phyloP scores from a whole-genome alignment of 2,329 filamentous ascomycete genomes.

The Fusarium neocosmosporiellum region DNA sequence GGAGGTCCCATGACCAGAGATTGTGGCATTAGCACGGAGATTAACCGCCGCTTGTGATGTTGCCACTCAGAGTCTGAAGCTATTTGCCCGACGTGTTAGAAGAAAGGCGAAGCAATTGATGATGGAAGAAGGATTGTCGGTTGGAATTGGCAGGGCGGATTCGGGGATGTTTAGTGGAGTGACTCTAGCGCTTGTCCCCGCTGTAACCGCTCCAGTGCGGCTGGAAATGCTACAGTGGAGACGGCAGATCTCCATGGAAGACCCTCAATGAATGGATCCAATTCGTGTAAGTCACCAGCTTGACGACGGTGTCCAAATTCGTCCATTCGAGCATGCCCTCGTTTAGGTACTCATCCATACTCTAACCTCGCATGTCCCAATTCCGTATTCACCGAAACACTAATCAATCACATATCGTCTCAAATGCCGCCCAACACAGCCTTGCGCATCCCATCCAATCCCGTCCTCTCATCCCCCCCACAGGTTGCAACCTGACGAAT shows the following conservation, averaged over 20 bases:
- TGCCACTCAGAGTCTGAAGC: background rate
- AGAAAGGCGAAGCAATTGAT: background rate
- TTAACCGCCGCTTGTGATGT: background rate
- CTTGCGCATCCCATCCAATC: background rate
- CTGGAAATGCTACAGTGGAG: background rate
- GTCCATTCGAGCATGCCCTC: background rate
- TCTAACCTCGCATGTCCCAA: background rate
- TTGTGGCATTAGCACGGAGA: background rate
- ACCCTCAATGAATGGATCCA: background rate
- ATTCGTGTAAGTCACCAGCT: background rate
- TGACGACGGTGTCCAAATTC: background rate
- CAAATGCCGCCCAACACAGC: conserved; percentile 13
- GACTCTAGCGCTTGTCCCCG: background rate
- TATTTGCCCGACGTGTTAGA: background rate
- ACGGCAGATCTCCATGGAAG: background rate
- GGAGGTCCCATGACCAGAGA: conserved; percentile 18
- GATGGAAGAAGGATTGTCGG: background rate
- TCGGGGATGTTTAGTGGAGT: conserved; percentile 6
- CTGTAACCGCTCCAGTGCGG: background rate
- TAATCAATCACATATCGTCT: background rate
- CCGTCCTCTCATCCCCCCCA: background rate
- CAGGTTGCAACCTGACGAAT: background rate
- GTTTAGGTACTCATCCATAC: background rate
- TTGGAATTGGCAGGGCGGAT: conserved; percentile 5
- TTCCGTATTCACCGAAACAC: background rate